These are phyloP conservation scores for Skeletonema costatum DNA, from an alignment of 108 stramenopile species.

Conservation along the genomic window DNA sequence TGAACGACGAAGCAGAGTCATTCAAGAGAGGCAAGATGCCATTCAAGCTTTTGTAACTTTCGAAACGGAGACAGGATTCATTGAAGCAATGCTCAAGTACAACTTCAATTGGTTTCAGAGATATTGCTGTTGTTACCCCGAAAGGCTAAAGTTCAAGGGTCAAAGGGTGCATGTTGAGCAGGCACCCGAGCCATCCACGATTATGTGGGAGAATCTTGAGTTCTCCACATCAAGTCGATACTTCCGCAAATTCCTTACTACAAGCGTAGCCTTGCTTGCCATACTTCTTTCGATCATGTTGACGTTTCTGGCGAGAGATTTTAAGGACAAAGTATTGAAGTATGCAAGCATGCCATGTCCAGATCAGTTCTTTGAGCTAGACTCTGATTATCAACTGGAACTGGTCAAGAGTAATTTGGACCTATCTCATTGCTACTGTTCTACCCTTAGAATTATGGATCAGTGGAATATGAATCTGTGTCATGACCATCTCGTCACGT, in stretches of 20 bases:
- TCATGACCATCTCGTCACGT: conserved; percentile 31
- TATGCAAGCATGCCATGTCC: conserved; percentile 40
- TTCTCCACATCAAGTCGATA: conserved; percentile 31
- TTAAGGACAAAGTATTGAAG: conserved; percentile 44
- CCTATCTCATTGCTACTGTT: conserved; percentile 57
- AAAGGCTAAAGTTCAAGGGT: conserved; percentile 50
- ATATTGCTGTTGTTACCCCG: conserved; percentile 47
- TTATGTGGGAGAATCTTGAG: conserved; percentile 74
- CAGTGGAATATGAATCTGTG: conserved; percentile 47
- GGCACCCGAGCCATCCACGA: conserved; percentile 72
- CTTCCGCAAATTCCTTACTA: conserved; percentile 51
- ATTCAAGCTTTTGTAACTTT: conserved; percentile 72
- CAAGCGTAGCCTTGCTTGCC: conserved; percentile 49
- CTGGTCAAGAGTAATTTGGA: conserved; percentile 29
- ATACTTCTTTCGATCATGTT: conserved; percentile 50
- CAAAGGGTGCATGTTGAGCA: conserved; percentile 36
- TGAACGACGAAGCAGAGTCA: conserved; percentile 28
- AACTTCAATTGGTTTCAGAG: conserved; percentile 49
- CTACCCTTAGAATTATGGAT: conserved; percentile 27
- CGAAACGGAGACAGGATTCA: conserved; percentile 50
- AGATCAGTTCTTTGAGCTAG: conserved; percentile 29
- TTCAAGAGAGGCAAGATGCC: conserved; percentile 36
- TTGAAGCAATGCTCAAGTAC: conserved; percentile 53
- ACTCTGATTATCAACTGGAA: conserved; percentile 25
- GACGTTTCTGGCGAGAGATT: conserved; percentile 58